Evolutionary conservation across 2,329 filamentous ascomycete species (phyloP), one percentile per base, ranked within the genome.

Genomic region (Macrophomina phaseolina): DNA sequence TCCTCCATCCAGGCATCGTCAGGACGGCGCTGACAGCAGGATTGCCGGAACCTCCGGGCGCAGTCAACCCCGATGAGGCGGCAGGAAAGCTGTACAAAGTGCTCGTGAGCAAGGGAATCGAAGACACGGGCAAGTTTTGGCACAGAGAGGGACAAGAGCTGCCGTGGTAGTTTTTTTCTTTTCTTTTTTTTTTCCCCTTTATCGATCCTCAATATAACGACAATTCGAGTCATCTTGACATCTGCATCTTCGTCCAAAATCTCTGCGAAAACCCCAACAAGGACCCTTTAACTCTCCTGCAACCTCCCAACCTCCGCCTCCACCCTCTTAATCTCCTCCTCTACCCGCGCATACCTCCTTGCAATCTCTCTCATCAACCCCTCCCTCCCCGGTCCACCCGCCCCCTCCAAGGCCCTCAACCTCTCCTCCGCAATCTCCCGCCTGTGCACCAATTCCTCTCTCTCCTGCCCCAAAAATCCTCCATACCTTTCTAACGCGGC

Each of bases 1-100:
- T 83, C 34, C 67, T 84, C 69, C 81, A 84, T 71, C 81, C 82
- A 5, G 81, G 79, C 0, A 78, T 77, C 45, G 80, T 82, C 23
- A 78, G 74, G 68, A 81, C 77, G 3, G 76, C 73, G 32, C 62
- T 83, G 34, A 30, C 58, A 14, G n/a, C 16, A 2, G 18, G 9
- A 68, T 73, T 14, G 70, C 69, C 42, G 9, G 67, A 67, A 28
- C 5, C 18, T 34, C 64, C 71, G n/a, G 80, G 79, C 18, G 77
- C 77, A n/a, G 80, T 84, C 18, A 74, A 80, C 70, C 79, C 81
- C 5, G 80, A 81, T 5, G 79, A 82, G 70, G 82, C 81, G 53
- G 82, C 80, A 38, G 71, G 64, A 45, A 82, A 83, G 72, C 68
- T 83, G 66, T 83, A 78, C 80, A 69, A 70, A 48, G 76, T 83